A percentile compares a stretch with the other conserved stretches of the same genome.
These are phyloP conservation scores for Russula foetens DNA, from an alignment of 768 basidiomycete species.

Conservation along the genomic window DNA sequence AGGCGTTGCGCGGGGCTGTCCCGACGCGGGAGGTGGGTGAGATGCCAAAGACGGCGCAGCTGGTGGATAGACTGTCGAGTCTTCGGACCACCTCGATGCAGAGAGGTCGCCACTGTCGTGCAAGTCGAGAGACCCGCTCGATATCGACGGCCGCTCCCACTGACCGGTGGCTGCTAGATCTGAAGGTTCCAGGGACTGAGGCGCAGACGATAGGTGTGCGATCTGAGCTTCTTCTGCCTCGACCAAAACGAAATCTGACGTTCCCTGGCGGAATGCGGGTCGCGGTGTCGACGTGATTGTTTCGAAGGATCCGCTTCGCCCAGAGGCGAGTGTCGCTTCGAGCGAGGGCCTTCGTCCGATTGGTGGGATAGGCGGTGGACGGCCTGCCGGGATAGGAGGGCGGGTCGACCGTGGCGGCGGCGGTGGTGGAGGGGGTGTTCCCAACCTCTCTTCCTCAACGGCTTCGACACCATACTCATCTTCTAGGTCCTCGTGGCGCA, in stretches of 20 bases:
- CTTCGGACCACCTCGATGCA: constrained; percentile 54
- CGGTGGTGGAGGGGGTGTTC: constrained; percentile 41
- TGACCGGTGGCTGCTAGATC: constrained; percentile 35
- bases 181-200: constrained; percentile 28
- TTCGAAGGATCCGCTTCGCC: constrained; percentile 11
- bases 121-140: constrained; percentile 47
- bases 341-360: neutral
- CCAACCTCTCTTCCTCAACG: constrained; percentile 33
- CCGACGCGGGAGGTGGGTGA: constrained; percentile 19
- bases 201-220: constrained; percentile 27
- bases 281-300: constrained; percentile 21
- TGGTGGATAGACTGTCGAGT: constrained; percentile 33
- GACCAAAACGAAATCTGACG: constrained; percentile 30
- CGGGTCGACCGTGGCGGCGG: constrained; percentile 26
- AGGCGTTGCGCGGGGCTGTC: neutral
- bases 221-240: constrained; percentile 26
- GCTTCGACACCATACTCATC: constrained; percentile 18
- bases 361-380: constrained; percentile 9
- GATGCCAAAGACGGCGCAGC: constrained; percentile 23
- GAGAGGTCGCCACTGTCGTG: constrained; percentile 39
- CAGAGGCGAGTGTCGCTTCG: constrained; percentile 1
- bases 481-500: constrained; percentile 45
- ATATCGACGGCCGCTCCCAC: constrained; percentile 62
- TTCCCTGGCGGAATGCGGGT: constrained; percentile 26
- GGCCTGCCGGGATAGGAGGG: constrained; percentile 23